A percentile compares a stretch with the other conserved stretches of the same genome.
phyloP scores from a whole-genome alignment of 2,329 filamentous ascomycete genomes.

The Harringtonia lauricola region DNA sequence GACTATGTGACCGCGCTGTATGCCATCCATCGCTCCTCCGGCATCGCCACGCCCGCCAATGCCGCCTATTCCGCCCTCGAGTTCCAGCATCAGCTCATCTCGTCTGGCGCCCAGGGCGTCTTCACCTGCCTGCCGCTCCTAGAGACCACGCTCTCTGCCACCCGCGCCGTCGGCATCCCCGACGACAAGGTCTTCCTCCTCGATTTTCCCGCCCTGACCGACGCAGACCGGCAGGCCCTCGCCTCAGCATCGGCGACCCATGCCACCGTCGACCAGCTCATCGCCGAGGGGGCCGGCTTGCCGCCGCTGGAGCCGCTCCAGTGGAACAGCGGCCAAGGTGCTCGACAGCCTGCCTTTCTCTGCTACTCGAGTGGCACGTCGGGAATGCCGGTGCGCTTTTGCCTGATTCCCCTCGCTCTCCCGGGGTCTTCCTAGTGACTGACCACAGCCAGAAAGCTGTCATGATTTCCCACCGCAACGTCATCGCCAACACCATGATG shows the following conservation, averaged over 20 bases:
- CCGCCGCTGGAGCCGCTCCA: conserved; percentile 33
- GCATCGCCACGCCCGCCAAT: conserved; percentile 57
- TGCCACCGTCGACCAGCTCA: conserved; percentile 52
- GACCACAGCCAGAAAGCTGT: conserved; percentile 51
- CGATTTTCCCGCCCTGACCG: conserved; percentile 40
- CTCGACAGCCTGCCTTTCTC: conserved; percentile 52
- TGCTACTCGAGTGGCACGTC: conserved; percentile 64
- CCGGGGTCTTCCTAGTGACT: neutral
- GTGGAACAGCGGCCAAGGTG: conserved; percentile 44
- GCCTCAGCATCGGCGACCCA: conserved; percentile 5
- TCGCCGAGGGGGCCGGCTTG: conserved; percentile 28
- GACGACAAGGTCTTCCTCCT: conserved; percentile 53
- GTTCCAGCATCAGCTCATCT: conserved; percentile 54
- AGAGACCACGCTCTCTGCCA: conserved; percentile 48
- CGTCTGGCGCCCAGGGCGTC: conserved; percentile 52
- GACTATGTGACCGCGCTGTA: conserved; percentile 48
- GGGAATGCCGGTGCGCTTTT: conserved; percentile 44
- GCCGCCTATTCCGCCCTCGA: conserved; percentile 57
- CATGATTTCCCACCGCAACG: conserved; percentile 65
- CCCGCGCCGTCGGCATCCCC: conserved; percentile 48
- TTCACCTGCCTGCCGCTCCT: conserved; percentile 60
- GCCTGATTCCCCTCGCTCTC: neutral
- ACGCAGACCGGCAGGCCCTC: conserved; percentile 15
- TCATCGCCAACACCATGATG: conserved; percentile 63
- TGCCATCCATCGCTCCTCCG: conserved; percentile 43